Base-by-base conservation (phyloP, 164 flowering plant genomes). In the Kingdonia uniflora region DNA sequence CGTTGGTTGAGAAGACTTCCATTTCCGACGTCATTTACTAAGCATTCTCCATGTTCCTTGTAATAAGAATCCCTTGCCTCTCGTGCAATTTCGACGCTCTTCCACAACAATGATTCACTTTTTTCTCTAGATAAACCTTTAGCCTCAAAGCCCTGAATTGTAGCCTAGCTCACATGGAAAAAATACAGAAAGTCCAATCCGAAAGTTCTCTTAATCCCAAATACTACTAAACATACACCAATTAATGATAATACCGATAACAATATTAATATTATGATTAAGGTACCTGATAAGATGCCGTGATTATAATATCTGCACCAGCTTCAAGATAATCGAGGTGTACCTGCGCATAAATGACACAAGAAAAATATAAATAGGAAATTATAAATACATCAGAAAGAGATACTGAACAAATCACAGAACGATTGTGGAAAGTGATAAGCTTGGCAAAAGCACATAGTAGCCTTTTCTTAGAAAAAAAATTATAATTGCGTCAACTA, bases 241-340 rank as follows among this genome's bases (percentile, higher is more conserved):
- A n/a, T n/a, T n/a, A n/a, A n/a, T n/a, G n/a, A n/a, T n/a, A 29
- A 4, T 29, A 29, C 35, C 8, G 35, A 29, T 8, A 29, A 8
- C 8, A 29, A 29, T 29, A 8, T 8, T 29, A 29, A 29, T 8
- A 29, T 29, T 29, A 29, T 8, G 8, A 6, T 23, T 5, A 13
- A 53, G 42, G 2, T 51, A 80, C 91, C 86, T 83, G 91, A 71
- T 83, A 83, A 56, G 91, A 83, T 60, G 87, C 77, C 6, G 81
- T 67, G 57, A 81, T 66, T 56, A 84, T 69, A 33, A 84, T 74
- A 62, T 79, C 76, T 42, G 91, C 91, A 60, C 87, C 87, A 16
- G 91, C 85, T 71, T 81, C 91, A 54, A 84, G 79, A 67, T 84
- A 84, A 60, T 84, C 91, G 20, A 79, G 78, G 65, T 84, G 91